Evolutionary conservation across 164 flowering plant genomes (phyloP).

Genomic region (Umbellularia californica): DNA sequence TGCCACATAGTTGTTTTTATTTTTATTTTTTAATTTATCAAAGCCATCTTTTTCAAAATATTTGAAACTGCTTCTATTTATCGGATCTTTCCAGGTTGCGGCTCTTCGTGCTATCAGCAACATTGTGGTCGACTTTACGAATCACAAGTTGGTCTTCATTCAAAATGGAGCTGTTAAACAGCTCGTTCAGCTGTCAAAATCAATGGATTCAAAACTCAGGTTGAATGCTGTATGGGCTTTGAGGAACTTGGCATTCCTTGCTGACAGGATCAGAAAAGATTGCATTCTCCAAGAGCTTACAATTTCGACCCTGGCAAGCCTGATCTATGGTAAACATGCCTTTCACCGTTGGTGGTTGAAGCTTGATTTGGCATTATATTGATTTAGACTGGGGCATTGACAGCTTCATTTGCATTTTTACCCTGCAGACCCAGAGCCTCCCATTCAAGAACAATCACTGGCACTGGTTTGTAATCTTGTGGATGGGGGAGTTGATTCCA

Average conservation of each 20-base stretch:
- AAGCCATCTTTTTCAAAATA: neutral
- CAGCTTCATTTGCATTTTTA: neutral
- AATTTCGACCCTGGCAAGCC: conserved; percentile 57
- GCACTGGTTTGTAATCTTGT: conserved; percentile 86
- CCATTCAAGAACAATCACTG: conserved; percentile 88
- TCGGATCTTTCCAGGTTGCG: conserved; percentile 53
- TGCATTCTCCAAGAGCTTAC: conserved; percentile 57
- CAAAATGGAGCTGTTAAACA: conserved; percentile 66
- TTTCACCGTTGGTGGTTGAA: neutral
- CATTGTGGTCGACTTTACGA: conserved; percentile 69
- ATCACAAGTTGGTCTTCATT: conserved; percentile 48
- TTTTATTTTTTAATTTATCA: neutral
- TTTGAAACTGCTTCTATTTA: neutral
- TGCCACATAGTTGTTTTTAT: neutral
- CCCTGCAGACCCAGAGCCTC: conserved; percentile 67
- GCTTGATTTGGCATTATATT: neutral
- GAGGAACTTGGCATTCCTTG: conserved; percentile 74
- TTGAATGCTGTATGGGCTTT: conserved; percentile 75
- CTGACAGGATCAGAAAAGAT: conserved; percentile 59
- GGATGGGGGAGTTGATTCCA: conserved; percentile 56
- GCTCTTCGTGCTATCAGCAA: conserved; percentile 83
- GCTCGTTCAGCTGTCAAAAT: conserved; percentile 69
- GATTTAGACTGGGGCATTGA: neutral
- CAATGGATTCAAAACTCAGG: conserved; percentile 76
- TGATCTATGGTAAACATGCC: conserved; percentile 59